Evolutionary conservation across 139 green algal genomes (phyloP).

Genomic region (Tetradesmus obliquus): DNA sequence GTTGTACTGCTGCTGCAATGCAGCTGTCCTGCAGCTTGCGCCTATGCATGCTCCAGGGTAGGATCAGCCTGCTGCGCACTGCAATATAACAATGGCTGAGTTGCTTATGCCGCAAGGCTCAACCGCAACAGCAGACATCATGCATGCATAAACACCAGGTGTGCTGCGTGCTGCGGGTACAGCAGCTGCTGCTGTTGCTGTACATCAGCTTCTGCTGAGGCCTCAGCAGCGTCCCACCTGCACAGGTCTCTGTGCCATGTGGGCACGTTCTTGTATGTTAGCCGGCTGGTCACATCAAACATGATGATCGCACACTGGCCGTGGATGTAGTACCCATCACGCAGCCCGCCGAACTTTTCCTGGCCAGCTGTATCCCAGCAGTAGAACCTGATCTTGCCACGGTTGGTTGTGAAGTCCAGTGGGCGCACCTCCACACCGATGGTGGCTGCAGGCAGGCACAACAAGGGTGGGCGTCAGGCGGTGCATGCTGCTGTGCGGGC

Average conservation of each 20-base stretch:
- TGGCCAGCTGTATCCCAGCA: conserved; percentile 99
- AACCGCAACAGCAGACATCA: neutral
- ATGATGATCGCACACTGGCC: conserved; percentile 99
- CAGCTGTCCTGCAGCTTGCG: neutral
- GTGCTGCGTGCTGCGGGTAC: neutral
- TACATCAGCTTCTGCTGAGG: neutral
- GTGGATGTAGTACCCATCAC: conserved; percentile 99
- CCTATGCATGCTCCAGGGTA: no score
- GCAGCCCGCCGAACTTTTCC: conserved; percentile 98
- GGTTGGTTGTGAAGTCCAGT: conserved; percentile 99
- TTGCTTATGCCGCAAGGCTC: neutral
- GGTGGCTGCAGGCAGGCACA: conserved; percentile 79
- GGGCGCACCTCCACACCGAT: conserved; percentile 99
- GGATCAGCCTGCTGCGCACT: neutral
- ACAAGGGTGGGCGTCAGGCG: conserved; percentile 7
- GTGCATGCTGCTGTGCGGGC: conserved; percentile 14
- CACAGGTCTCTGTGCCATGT: conserved; percentile 99
- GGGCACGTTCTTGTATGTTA: conserved; percentile 99
- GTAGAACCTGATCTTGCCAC: conserved; percentile 97
- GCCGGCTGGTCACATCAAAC: conserved; percentile 99
- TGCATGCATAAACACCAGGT: neutral
- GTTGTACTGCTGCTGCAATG: neutral
- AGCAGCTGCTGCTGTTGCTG: neutral
- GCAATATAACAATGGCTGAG: neutral
- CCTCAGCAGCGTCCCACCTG: conserved; percentile 53